These are phyloP conservation scores for Malus domestica DNA, from an alignment of 306 rosid genomes.

Conservation along the genomic window DNA sequence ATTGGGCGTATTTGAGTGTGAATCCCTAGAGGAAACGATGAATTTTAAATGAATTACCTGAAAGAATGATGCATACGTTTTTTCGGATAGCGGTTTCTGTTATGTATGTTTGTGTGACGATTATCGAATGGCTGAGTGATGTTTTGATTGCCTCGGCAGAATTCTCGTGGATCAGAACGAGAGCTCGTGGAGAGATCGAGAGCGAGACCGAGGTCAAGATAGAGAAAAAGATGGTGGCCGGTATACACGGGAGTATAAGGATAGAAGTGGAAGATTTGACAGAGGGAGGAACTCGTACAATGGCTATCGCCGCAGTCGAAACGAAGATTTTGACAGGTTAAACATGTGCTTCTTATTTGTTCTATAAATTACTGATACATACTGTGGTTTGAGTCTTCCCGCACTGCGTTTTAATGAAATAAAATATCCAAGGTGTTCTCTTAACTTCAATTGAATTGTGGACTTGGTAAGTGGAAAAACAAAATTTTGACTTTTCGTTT, in stretches of 20 bases:
- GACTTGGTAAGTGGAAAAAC: background rate
- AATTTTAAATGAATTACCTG: background rate
- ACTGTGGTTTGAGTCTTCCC: background rate
- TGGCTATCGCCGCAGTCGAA: constrained; percentile 25
- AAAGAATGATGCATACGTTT: background rate
- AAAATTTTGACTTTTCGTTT: background rate
- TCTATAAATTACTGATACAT: background rate
- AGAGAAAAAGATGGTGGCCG: constrained; percentile 34
- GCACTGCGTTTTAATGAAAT: background rate
- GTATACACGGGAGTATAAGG: constrained; percentile 35
- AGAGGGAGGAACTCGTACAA: constrained; percentile 40
- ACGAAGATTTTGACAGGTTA: constrained; percentile 52
- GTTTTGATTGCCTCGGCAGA: constrained; percentile 32
- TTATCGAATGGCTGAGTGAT: constrained; percentile 8
- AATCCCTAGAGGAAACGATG: background rate
- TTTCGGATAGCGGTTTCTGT: background rate
- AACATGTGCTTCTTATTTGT: background rate
- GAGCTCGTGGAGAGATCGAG: constrained; percentile 36
- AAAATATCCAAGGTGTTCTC: background rate
- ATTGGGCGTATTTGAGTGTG: background rate
- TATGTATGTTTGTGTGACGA: background rate
- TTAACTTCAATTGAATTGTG: background rate
- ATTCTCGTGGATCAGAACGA: constrained; percentile 48
- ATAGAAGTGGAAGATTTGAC: constrained; percentile 33
- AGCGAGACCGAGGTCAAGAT: constrained; percentile 25